Conservation (phyloP, 2,329 filamentous ascomycete genomes). For the Fusarium aywerte region DNA sequence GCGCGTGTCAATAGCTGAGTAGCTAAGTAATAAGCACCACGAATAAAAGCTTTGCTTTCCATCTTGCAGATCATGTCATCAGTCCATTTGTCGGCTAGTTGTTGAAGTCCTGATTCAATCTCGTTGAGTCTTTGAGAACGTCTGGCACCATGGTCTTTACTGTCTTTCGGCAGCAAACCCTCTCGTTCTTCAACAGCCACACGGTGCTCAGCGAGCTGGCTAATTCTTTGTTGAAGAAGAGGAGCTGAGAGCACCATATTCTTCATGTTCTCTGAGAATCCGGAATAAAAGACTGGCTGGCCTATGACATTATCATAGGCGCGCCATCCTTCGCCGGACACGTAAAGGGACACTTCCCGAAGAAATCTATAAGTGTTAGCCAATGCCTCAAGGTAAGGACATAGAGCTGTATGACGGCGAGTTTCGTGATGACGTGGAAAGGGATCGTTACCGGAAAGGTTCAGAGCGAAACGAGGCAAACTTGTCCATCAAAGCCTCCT, state of each 20-base stretch:
- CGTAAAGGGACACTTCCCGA: conserved; percentile 91
- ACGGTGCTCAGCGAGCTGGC: conserved; percentile 78
- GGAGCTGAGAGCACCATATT: conserved; percentile 77
- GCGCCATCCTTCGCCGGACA: conserved; percentile 94
- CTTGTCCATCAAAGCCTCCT: conserved; percentile 79
- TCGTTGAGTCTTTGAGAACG: conserved; percentile 67
- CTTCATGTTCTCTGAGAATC: conserved; percentile 93
- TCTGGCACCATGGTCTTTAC: conserved; percentile 63
- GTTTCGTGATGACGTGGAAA: not conserved
- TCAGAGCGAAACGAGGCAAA: conserved; percentile 86
- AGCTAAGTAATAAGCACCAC: conserved; percentile 87
- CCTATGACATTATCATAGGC: conserved; percentile 92
- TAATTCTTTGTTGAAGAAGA: conserved; percentile 78
- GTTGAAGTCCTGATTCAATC: conserved; percentile 77
- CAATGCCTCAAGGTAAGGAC: not conserved
- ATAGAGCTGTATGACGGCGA: not conserved
- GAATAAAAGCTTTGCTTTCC: conserved; percentile 92
- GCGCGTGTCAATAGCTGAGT: conserved; percentile 91
- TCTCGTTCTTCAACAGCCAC: conserved; percentile 81
- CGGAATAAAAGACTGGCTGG: conserved; percentile 91
- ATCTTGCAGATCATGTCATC: conserved; percentile 99
- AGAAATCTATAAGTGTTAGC: conserved; percentile 72
- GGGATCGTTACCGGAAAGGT: conserved; percentile 64
- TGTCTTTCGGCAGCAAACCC: conserved; percentile 70
- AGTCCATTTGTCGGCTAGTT: conserved; percentile 87